phyloP scores from a whole-genome alignment of 2,329 filamentous ascomycete genomes.

The Pezicula carpinea region DNA sequence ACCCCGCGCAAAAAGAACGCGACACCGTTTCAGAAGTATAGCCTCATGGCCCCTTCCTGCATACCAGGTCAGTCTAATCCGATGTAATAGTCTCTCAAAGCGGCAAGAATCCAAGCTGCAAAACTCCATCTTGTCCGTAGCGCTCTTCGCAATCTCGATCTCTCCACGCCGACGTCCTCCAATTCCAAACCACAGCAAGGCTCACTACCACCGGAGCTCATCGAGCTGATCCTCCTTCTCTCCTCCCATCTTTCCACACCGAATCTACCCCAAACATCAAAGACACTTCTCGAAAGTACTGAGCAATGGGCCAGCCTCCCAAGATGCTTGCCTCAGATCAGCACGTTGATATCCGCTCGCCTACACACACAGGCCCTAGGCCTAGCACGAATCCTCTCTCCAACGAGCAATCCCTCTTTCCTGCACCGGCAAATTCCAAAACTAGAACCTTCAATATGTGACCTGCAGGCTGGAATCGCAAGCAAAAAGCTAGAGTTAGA shows the following conservation, averaged over 20 bases:
- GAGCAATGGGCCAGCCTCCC: conserved; percentile 46
- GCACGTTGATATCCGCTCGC: conserved; percentile 42
- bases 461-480: conserved; percentile 33
- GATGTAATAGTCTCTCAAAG: conserved; percentile 42
- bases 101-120: conserved; percentile 42
- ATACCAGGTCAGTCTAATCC: conserved; percentile 1
- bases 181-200: conserved; percentile 15
- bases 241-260: conserved; percentile 36
- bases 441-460: conserved; percentile 36
- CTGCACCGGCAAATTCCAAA: conserved; percentile 53
- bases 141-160: conserved; percentile 43
- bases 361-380: conserved; percentile 46
- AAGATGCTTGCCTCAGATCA: conserved; percentile 42
- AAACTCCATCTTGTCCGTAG: conserved; percentile 46
- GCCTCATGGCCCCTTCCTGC: not conserved
- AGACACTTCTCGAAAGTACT: conserved; percentile 42
- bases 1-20: conserved; percentile 45
- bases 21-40: conserved; percentile 45
- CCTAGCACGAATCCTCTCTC: conserved; percentile 44
- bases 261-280: conserved; percentile 32
- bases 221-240: conserved; percentile 52
- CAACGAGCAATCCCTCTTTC: conserved; percentile 42
- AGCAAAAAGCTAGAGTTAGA: conserved; percentile 36
- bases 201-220: conserved; percentile 38
- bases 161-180: conserved; percentile 19